Conservation (phyloP, 768 basidiomycete genomes). For the Podaxis carcinomalis region DNA sequence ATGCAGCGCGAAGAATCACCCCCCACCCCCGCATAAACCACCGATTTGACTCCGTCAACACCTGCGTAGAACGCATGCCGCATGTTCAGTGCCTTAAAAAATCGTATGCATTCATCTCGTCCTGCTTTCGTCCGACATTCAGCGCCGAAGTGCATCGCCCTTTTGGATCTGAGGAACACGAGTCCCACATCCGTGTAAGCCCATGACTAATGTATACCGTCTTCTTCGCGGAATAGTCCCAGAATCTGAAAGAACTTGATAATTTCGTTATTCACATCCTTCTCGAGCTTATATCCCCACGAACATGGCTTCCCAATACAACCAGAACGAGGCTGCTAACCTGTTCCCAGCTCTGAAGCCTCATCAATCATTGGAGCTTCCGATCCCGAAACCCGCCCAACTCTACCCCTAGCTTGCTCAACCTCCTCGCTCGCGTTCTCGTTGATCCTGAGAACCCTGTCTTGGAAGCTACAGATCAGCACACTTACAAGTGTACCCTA, state of each 20-base stretch:
- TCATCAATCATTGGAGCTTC: not conserved
- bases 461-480: not conserved
- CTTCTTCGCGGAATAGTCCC: not conserved
- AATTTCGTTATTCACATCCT: not conserved
- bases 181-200: not conserved
- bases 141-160: not conserved
- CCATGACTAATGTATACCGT: not conserved
- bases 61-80: not conserved
- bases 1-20: too few species aligned
- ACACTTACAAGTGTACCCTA: slow-evolving; percentile 17
- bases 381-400: slow-evolving; percentile 1
- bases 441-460: slow-evolving; percentile 4
- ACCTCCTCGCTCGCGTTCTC: slow-evolving; percentile 8
- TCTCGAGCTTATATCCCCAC: not conserved
- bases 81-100: not conserved
- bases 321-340: not conserved
- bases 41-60: not conserved
- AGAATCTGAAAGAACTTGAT: not conserved
- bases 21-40: not conserved
- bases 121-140: not conserved
- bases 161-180: not conserved
- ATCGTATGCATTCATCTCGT: not conserved
- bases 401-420: slow-evolving; percentile 3
- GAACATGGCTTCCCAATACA: not conserved
- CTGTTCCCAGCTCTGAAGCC: slow-evolving; percentile 3